These are phyloP conservation scores for Candida ulmi DNA, from an alignment of 805 yeast species.

Conservation along the genomic window DNA sequence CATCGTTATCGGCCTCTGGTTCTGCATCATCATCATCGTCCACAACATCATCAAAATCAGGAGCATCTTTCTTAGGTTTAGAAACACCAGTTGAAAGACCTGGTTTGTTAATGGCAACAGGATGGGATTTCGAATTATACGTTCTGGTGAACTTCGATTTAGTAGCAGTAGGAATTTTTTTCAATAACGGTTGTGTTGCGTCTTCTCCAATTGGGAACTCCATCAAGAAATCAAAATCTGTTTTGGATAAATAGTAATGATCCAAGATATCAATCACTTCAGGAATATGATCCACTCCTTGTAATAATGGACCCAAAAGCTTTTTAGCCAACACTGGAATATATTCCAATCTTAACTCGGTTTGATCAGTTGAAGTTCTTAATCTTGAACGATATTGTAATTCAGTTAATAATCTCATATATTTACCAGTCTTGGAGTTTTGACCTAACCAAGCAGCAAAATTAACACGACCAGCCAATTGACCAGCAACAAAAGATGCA, in stretches of 20 bases:
- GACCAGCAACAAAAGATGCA: conserved; percentile 68
- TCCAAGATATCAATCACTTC: conserved; percentile 74
- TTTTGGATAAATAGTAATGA: conserved; percentile 76
- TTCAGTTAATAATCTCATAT: conserved; percentile 74
- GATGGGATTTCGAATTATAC: conserved; percentile 75
- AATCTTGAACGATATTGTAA: conserved; percentile 83
- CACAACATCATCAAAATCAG: conserved; percentile 13
- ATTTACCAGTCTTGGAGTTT: conserved; percentile 78
- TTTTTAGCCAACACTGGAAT: conserved; percentile 57
- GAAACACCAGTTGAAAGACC: conserved; percentile 47
- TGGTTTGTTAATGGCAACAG: conserved; percentile 75
- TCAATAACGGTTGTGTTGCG: conserved; percentile 38
- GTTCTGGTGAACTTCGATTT: conserved; percentile 84
- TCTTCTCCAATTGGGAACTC: conserved; percentile 75
- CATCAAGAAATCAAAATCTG: conserved; percentile 86
- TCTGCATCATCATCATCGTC: conserved; percentile 22
- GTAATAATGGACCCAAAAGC: conserved; percentile 53
- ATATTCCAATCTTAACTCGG: conserved; percentile 71
- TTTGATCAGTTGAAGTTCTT: conserved; percentile 69
- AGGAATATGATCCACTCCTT: conserved; percentile 59
- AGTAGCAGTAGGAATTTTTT: conserved; percentile 67
- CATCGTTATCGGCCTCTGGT: conserved; percentile 13
- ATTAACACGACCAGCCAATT: conserved; percentile 58
- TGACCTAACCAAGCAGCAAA: conserved; percentile 90
- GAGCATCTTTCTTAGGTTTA: conserved; percentile 14